phyloP scores from a whole-genome alignment of 805 yeast species.

The Sporopachydermia lactativora region DNA sequence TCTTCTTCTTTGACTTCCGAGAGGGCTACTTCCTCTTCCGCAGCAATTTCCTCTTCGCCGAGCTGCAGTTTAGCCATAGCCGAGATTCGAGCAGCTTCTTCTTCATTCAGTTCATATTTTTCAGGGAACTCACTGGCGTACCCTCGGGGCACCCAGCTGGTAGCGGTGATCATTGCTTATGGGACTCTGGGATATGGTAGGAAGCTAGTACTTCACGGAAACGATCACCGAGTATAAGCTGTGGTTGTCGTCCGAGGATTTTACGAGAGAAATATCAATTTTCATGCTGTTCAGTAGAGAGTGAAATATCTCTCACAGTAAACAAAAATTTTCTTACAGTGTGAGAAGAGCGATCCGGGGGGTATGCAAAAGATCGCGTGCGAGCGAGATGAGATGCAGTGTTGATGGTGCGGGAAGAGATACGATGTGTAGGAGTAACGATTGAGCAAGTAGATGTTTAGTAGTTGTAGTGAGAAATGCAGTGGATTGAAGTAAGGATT shows the following conservation, averaged over 20 bases:
- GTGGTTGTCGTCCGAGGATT: not conserved
- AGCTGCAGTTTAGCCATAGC: constrained; percentile 35
- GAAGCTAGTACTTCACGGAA: not conserved
- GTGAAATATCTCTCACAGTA: too few relatives aligned
- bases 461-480: too few relatives aligned
- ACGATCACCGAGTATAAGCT: constrained; percentile 1
- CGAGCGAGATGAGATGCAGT: too few relatives aligned
- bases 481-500: too few relatives aligned
- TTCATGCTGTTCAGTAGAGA: not conserved
- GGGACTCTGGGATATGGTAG: too few relatives aligned
- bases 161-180: constrained; percentile 93
- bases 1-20: constrained; percentile 30
- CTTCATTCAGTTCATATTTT: constrained; percentile 77
- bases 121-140: constrained; percentile 87
- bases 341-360: too few relatives aligned
- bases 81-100: constrained; percentile 81
- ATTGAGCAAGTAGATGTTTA: too few relatives aligned
- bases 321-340: not conserved
- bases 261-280: not conserved
- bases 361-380: too few relatives aligned
- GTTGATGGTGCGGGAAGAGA: too few relatives aligned
- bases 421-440: too few relatives aligned
- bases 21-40: constrained; percentile 37
- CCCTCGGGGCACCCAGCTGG: constrained; percentile 95
- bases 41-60: too few relatives aligned